A percentile compares a stretch with the other conserved stretches of the same genome.
Evolutionary conservation across 2,329 filamentous ascomycete genomes (phyloP).

Genomic region (Emmonsia crescens): DNA sequence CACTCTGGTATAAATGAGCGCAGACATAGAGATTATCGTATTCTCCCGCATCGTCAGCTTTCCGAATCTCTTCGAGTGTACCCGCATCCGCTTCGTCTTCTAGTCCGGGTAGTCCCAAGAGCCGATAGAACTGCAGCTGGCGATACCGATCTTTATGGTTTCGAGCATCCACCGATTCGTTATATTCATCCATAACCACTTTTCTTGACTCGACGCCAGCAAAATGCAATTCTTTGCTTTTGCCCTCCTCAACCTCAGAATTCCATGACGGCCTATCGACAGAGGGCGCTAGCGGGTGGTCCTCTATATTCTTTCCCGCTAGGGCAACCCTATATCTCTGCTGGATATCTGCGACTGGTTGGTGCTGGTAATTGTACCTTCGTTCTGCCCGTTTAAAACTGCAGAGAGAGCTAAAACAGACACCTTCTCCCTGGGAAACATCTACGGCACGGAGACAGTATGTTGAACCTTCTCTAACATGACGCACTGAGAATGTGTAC

Average conservation of each 20-base stretch:
- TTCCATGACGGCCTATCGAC: constrained; percentile 30
- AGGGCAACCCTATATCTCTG: constrained; percentile 23
- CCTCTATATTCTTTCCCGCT: constrained; percentile 19
- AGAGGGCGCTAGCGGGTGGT: constrained; percentile 24
- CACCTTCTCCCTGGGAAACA: constrained; percentile 37
- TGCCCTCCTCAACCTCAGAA: constrained; percentile 18
- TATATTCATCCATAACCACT: constrained; percentile 43
- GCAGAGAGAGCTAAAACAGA: constrained; percentile 43
- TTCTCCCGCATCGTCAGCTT: constrained; percentile 22
- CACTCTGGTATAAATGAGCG: constrained; percentile 47
- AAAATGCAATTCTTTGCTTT: constrained; percentile 22
- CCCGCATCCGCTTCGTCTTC: constrained; percentile 17
- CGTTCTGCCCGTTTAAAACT: constrained; percentile 41
- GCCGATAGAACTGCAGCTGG: constrained; percentile 38
- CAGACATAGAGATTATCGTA: constrained; percentile 46
- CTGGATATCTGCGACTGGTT: constrained; percentile 20
- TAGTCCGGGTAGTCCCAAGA: constrained; percentile 31
- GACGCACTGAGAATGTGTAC: constrained; percentile 42
- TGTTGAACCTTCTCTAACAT: constrained; percentile 40
- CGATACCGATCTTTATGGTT: constrained; percentile 26
- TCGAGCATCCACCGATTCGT: constrained; percentile 22
- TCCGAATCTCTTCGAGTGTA: constrained; percentile 8
- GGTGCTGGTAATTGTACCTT: constrained; percentile 20
- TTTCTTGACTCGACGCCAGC: constrained; percentile 40
- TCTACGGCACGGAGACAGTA: constrained; percentile 44